phyloP scores from a whole-genome alignment of 495 filamentous ascomycete species.

The Bryoglossum gracile region DNA sequence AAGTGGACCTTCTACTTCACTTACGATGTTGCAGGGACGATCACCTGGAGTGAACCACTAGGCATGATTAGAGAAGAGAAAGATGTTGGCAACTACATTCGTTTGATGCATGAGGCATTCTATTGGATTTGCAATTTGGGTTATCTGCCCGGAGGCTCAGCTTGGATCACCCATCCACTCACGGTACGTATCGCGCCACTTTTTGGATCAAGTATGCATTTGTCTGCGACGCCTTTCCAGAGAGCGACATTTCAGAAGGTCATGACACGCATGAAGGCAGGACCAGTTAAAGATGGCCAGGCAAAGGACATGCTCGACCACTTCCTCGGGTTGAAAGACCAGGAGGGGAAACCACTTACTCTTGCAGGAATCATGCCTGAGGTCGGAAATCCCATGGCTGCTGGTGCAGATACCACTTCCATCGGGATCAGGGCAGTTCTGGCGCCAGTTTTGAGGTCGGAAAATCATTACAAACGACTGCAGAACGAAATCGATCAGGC shows the following conservation, averaged over 20 bases:
- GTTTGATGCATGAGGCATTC: not conserved
- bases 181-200: not conserved
- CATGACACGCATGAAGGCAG: not conserved
- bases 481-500: not conserved
- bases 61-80: not conserved
- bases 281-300: not conserved
- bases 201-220: not conserved
- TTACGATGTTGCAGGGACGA: not conserved
- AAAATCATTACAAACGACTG: not conserved
- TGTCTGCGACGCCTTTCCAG: not conserved
- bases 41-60: not conserved
- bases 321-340: not conserved
- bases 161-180: not conserved
- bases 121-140: not conserved
- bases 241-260: not conserved
- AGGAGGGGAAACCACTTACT: not conserved
- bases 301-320: not conserved
- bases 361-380: not conserved
- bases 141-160: not conserved
- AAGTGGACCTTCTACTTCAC: not conserved
- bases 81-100: not conserved
- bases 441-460: not conserved
- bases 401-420: not conserved
- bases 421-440: not conserved
- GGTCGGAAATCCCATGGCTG: not conserved